phyloP scores from a whole-genome alignment of 495 filamentous ascomycete genomes.

The Penicillium lividum region DNA sequence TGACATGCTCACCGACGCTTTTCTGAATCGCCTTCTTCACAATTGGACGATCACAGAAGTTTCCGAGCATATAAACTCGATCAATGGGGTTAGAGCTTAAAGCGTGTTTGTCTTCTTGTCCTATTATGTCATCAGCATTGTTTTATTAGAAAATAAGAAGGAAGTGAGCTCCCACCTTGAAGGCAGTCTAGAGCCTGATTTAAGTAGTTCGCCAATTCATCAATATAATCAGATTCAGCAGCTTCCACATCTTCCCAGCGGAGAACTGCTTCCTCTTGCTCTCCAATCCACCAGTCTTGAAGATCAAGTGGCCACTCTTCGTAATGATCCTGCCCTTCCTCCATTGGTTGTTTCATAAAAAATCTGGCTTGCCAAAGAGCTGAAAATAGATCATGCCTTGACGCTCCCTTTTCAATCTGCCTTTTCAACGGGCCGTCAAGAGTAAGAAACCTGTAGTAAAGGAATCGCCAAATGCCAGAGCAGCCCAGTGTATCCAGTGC shows the following conservation, averaged over 20 bases:
- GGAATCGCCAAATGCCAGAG: background rate
- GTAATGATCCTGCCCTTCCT: background rate
- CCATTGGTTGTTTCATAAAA: background rate
- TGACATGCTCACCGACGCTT: constrained; percentile 2
- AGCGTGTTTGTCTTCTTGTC: background rate
- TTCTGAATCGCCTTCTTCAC: background rate
- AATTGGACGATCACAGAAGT: background rate
- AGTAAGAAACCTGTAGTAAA: background rate
- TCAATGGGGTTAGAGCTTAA: background rate
- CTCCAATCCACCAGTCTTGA: background rate
- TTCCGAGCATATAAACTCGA: background rate
- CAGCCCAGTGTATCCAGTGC: background rate
- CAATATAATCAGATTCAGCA: background rate
- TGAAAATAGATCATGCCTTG: background rate
- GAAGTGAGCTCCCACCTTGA: background rate
- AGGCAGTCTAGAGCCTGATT: background rate
- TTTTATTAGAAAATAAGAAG: background rate
- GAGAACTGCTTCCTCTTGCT: background rate
- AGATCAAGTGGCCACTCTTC: constrained; percentile 4
- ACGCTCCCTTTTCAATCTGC: constrained; percentile 1
- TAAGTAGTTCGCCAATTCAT: background rate
- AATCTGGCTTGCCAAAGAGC: background rate
- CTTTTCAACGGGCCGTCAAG: background rate
- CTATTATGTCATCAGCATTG: background rate
- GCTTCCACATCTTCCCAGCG: constrained; percentile 3